Conservation (phyloP, 2,329 filamentous ascomycete genomes). For the Emmonsia crescens region DNA sequence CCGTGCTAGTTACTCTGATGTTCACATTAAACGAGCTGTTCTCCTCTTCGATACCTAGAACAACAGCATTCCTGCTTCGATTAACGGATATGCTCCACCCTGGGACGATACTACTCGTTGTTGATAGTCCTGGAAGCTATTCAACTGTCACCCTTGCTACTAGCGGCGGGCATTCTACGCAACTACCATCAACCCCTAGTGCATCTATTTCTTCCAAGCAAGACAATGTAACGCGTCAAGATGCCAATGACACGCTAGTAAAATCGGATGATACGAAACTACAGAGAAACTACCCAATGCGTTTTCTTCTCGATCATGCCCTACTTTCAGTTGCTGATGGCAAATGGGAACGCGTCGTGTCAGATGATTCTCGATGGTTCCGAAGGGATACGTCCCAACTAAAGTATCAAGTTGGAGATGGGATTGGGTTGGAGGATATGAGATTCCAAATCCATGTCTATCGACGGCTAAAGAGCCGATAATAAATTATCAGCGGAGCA, state of each 20-base stretch:
- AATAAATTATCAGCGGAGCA: neutral
- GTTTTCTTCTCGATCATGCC: conserved; percentile 79
- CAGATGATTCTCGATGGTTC: conserved; percentile 77
- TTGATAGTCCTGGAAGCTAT: conserved; percentile 90
- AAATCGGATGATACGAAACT: conserved; percentile 6
- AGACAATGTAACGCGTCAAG: conserved; percentile 5
- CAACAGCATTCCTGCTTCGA: conserved; percentile 63
- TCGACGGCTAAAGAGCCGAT: conserved; percentile 24
- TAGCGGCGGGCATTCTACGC: conserved; percentile 15
- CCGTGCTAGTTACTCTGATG: conserved; percentile 64
- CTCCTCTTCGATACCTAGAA: conserved; percentile 59
- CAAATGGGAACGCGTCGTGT: conserved; percentile 63
- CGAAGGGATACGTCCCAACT: conserved; percentile 52
- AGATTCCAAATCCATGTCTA: conserved; percentile 88
- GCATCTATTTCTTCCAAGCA: neutral
- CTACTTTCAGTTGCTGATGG: conserved; percentile 44
- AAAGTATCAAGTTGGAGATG: conserved; percentile 75
- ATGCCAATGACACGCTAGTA: neutral
- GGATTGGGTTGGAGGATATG: conserved; percentile 86
- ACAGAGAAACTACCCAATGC: conserved; percentile 70
- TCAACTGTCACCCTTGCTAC: conserved; percentile 65
- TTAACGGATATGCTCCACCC: conserved; percentile 49
- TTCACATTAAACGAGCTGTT: conserved; percentile 97
- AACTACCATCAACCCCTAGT: neutral
- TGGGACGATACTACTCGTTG: conserved; percentile 64